Evolutionary conservation across 2,329 filamentous ascomycete genomes (phyloP), one percentile per base, ranked within the genome.

Genomic region (Teratosphaeria nubilosa): DNA sequence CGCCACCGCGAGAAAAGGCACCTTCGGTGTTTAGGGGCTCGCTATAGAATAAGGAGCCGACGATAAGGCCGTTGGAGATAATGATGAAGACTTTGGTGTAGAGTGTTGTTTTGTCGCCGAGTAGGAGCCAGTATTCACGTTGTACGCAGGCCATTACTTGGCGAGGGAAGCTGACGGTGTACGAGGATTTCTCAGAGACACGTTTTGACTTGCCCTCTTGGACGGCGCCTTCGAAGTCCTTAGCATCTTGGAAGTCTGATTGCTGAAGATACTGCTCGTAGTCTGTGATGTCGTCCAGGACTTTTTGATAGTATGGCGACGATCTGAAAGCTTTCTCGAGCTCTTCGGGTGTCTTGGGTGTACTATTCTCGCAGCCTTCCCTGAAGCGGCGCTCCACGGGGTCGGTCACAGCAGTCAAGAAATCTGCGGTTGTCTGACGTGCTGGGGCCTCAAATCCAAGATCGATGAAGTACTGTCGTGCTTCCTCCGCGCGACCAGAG

Each of bases 1-100:
- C 77, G 69, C 85, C 85, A 6, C 84, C 82, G 63, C 84, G 78
- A 5, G 79, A 75, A 69, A 87, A 88, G 13, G 83, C 81, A 37
- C 85, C 85, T 48, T 75, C 77, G 1, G 84, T 86, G 64, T 82
- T 77, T 5, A 79, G 66, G 0, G 81, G 74, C 67, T 85, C 77
- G 13, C 83, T 88, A 66, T 90, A 89, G 74, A 94, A 94, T 20
- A 94, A 77, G 1, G 86, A 89, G 1, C 88, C 86, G 56, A 91
- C 85, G 61, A 95, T 88, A 10, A 95, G 78, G 57, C 74, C 82
- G 69, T 89, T 88, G 58, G 86, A 81, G 58, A 92, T 73, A 65
- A 91, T 88, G 69, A 90, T 90, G 72, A 90, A 87, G 59, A 87
- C 80, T 64, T 92, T 94, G 48, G 88, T 92, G 70, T 85, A 86